These are phyloP conservation scores for Suillus variegatus DNA, from an alignment of 768 basidiomycete species.

Conservation along the genomic window DNA sequence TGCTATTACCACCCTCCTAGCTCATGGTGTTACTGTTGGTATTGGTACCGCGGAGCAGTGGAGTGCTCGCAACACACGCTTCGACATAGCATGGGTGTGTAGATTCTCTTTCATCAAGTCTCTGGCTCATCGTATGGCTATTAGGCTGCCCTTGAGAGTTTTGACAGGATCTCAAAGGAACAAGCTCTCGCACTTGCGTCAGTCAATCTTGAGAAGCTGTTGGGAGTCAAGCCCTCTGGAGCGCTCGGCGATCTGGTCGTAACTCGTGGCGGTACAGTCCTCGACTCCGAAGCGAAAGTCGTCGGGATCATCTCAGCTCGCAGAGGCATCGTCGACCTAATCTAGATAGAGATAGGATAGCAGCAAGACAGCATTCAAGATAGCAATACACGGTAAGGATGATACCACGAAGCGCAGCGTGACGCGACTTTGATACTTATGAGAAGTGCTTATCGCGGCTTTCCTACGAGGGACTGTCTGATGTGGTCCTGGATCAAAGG, in stretches of 20 bases:
- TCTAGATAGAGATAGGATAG: conserved; percentile 27
- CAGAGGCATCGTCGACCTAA: conserved; percentile 51
- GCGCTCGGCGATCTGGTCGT: conserved; percentile 57
- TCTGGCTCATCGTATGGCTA: conserved; percentile 18
- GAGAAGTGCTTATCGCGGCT: conserved; percentile 1
- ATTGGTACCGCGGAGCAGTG: conserved; percentile 67
- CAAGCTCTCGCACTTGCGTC: conserved; percentile 56
- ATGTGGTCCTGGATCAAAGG: conserved; percentile 65
- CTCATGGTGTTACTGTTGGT: conserved; percentile 72
- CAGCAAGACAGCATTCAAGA: not conserved
- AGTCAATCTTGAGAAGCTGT: conserved; percentile 53
- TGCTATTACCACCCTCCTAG: conserved; percentile 59
- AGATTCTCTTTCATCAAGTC: conserved; percentile 19
- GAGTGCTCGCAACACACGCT: conserved; percentile 74
- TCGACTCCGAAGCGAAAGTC: conserved; percentile 48
- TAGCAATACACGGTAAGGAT: not conserved
- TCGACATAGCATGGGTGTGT: conserved; percentile 82
- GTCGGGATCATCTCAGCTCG: conserved; percentile 54
- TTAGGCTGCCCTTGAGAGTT: conserved; percentile 42
- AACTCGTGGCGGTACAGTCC: conserved; percentile 51
- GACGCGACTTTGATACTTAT: not conserved
- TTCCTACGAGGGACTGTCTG: conserved; percentile 25
- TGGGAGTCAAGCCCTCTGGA: conserved; percentile 24
- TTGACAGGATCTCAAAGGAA: conserved; percentile 39
- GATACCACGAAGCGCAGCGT: not conserved